A percentile compares a stretch with the other conserved stretches of the same genome.
These are phyloP conservation scores for Mycena kentingensis DNA, from an alignment of 768 basidiomycete species.

Conservation along the genomic window DNA sequence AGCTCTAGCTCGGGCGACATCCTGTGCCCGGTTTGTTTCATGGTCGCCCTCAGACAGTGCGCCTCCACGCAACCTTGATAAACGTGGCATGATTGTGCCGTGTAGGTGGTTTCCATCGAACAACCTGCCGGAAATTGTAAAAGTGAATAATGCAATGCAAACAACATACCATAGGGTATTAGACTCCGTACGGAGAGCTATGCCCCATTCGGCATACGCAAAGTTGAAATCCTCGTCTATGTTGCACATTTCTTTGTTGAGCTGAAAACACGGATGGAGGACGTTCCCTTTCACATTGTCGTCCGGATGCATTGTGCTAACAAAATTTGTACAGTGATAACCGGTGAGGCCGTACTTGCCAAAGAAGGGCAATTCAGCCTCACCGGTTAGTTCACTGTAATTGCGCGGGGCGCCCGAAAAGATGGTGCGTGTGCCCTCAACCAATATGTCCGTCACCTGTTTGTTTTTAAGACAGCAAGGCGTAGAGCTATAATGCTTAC, in stretches of 20 bases:
- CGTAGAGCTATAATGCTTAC: not conserved
- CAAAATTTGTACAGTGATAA: not conserved
- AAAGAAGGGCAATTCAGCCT: not conserved
- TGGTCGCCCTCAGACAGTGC: not conserved
- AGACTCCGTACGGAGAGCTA: not conserved
- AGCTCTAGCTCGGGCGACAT: too few species aligned
- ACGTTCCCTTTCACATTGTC: not conserved
- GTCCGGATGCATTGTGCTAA: not conserved
- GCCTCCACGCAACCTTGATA: not conserved
- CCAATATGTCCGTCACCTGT: not conserved
- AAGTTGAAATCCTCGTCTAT: not conserved
- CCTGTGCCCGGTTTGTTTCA: not conserved
- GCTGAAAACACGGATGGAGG: conserved; percentile 1
- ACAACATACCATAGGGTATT: not conserved
- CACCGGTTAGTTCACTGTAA: not conserved
- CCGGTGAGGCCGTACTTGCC: not conserved
- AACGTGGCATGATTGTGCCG: not conserved
- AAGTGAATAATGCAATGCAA: not conserved
- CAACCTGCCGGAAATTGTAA: not conserved
- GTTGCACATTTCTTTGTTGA: not conserved
- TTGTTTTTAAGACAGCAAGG: not conserved
- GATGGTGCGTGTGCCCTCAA: not conserved
- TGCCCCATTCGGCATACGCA: not conserved
- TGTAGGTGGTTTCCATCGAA: not conserved
- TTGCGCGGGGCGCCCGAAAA: not conserved